Conservation (phyloP, 768 basidiomycete genomes). For the Kwoniella botswanensis region DNA sequence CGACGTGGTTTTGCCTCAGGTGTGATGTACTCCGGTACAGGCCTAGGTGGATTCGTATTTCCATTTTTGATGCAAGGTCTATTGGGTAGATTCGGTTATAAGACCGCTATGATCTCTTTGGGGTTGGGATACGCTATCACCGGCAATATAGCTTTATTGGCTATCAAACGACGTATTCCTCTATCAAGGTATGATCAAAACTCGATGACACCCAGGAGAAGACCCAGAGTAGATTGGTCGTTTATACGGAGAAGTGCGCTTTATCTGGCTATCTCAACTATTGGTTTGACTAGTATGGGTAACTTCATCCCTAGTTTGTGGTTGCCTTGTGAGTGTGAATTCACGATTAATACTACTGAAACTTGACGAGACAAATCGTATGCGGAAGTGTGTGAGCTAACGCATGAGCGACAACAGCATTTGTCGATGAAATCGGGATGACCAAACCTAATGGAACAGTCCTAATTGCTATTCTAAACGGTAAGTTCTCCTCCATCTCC, state of each 20-base stretch:
- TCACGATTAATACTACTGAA: background rate
- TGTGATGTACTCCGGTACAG: conserved; percentile 50
- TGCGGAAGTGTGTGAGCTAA: too few relatives aligned
- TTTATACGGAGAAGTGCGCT: conserved; percentile 34
- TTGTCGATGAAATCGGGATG: conserved; percentile 42
- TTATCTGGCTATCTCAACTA: conserved; percentile 35
- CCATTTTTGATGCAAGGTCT: conserved; percentile 49
- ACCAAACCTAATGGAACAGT: conserved; percentile 42
- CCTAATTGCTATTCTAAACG: conserved; percentile 54
- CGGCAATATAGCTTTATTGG: conserved; percentile 30
- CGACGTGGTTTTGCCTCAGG: conserved; percentile 49
- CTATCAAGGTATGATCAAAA: conserved; percentile 20
- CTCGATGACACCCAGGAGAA: background rate
- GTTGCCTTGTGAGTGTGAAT: conserved; percentile 36
- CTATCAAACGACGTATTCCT: conserved; percentile 50
- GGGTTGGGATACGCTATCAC: conserved; percentile 40
- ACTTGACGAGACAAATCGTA: too few relatives aligned
- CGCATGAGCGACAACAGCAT: conserved; percentile 22
- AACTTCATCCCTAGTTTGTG: conserved; percentile 53
- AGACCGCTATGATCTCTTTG: conserved; percentile 49
- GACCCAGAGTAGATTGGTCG: conserved; percentile 21
- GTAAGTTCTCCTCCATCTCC: conserved; percentile 3
- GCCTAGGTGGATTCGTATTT: conserved; percentile 50
- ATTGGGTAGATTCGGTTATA: conserved; percentile 46
- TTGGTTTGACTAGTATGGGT: conserved; percentile 45